Base-by-base conservation (phyloP, 2,329 filamentous ascomycete genomes). In the Penicillium sp. region DNA sequence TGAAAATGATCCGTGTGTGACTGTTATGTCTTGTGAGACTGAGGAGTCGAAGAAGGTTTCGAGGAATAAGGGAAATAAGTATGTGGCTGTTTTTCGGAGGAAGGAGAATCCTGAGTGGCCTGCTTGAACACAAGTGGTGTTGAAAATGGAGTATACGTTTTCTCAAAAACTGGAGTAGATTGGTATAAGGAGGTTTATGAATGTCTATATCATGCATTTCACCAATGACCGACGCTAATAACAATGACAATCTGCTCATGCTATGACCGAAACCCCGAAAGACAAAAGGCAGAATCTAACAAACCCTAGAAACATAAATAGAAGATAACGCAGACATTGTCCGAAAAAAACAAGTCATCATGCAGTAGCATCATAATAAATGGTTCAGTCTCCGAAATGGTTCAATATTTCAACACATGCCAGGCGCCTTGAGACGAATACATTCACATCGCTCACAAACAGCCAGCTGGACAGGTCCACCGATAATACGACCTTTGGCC, bases 11-110 rank as follows among this genome's bases (percentile, higher is more conserved):
- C 80, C 76, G 11, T 89, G 87, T 67, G 85, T 88, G 64, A 80
- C 78, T 69, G 80, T 83, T 64, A 88, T 88, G 85, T 81, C 81
- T 61, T 78, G 83, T 35, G 92, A 95, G 78, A 99, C 96, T 3
- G 95, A 99, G 75, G 96, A 99, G 79, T 92, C 93, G 33, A 97
- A 96, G 81, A 99, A 99, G 79, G 95, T 99, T 14, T 86, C 88
- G 67, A 85, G 95, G 71, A 96, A 98, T 77, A 86, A 90, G 43
- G 95, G 95, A 0, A 85, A 87, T 71, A 99, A 98, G 77, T 96
- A 90, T 77, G 89, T 98, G 48, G 93, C 92, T 42, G 85, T 96
- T 50, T 99, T 95, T 74, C 84, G 89, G 69, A 86, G 95, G 61
- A 77, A 88, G 61, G 87, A 90, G 70, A 89, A 96, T 78, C 92